Conservation (phyloP, 768 basidiomycete species). For the Podaxis sp. region DNA sequence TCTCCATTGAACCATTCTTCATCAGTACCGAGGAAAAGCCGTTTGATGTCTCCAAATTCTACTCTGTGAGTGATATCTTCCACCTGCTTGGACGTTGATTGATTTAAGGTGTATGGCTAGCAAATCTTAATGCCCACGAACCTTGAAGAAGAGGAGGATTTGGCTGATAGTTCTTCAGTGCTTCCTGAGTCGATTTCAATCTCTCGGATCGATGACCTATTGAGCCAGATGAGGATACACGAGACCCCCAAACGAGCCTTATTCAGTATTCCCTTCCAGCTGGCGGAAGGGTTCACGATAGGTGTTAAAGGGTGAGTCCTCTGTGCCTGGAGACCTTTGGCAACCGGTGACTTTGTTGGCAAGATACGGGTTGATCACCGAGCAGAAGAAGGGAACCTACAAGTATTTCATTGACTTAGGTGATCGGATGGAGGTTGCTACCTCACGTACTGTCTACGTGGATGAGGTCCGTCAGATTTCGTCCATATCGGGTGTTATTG, state of each 20-base stretch:
- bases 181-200: constrained; percentile 74
- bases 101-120: constrained; percentile 30
- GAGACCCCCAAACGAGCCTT: constrained; percentile 81
- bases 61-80: constrained; percentile 51
- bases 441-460: constrained; percentile 66
- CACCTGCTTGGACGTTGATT: not conserved
- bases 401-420: constrained; percentile 82
- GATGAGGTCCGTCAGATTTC: constrained; percentile 56
- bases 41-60: constrained; percentile 77
- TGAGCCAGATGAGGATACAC: constrained; percentile 77
- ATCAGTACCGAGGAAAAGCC: constrained; percentile 65
- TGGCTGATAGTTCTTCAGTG: constrained; percentile 38
- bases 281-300: constrained; percentile 72
- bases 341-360: not conserved
- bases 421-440: constrained; percentile 74
- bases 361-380: constrained; percentile 86
- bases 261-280: constrained; percentile 78
- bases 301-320: constrained; percentile 74
- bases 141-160: constrained; percentile 52
- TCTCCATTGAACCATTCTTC: constrained; percentile 85
- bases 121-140: constrained; percentile 57
- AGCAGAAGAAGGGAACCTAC: constrained; percentile 81
- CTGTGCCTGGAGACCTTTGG: not conserved
- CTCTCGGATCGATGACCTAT: constrained; percentile 72
- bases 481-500: not conserved